These are phyloP conservation scores for Amylostereum areolatum DNA, from an alignment of 1,284 basidiomycete genomes.

Conservation along the genomic window DNA sequence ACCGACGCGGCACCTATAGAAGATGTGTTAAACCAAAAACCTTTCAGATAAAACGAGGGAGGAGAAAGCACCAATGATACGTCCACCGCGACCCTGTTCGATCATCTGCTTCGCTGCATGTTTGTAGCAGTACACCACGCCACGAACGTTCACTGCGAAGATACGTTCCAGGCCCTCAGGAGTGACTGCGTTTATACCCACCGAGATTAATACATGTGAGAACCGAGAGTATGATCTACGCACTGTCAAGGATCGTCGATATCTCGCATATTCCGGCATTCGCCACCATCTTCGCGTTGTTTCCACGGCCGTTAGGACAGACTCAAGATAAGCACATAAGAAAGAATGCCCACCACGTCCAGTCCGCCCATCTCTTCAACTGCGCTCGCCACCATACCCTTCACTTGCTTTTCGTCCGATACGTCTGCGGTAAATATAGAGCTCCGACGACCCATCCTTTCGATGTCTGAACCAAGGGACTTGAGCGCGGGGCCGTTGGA, in stretches of 20 bases:
- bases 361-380: constrained; percentile 24
- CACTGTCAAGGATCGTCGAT: constrained; percentile 26
- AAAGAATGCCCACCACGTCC: constrained; percentile 9
- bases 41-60: constrained; percentile 16
- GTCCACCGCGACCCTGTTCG: constrained; percentile 21
- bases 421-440: constrained; percentile 18
- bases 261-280: constrained; percentile 35
- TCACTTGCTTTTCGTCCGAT: constrained; percentile 25
- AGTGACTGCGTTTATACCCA: background rate
- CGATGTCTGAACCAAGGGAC: constrained; percentile 24
- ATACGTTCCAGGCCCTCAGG: constrained; percentile 17
- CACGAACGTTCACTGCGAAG: constrained; percentile 20
- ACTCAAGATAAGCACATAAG: background rate
- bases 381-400: constrained; percentile 25
- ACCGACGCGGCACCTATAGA: constrained; percentile 5
- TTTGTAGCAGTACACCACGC: constrained; percentile 19
- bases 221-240: constrained; percentile 1
- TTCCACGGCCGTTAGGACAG: constrained; percentile 5
- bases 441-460: constrained; percentile 25
- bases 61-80: constrained; percentile 10
- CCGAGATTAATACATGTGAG: background rate
- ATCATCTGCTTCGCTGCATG: constrained; percentile 16
- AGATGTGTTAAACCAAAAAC: constrained; percentile 14
- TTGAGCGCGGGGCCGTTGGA: constrained; percentile 20
- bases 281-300: constrained; percentile 24